phyloP scores from a whole-genome alignment of 495 filamentous ascomycete species.

The Xylaria venustula region DNA sequence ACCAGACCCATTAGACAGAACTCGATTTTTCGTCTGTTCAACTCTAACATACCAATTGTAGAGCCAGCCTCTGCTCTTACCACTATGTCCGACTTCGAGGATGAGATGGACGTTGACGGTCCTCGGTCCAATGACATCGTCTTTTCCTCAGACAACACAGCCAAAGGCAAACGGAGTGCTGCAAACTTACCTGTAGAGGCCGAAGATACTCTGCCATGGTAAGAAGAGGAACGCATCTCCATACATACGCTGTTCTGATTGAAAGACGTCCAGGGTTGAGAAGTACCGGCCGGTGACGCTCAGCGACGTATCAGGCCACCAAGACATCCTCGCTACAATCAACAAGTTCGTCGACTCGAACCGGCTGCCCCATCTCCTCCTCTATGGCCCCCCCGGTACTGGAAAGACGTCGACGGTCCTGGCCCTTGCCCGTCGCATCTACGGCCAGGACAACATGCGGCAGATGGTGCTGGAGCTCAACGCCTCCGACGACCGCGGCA shows the following conservation, averaged over 20 bases:
- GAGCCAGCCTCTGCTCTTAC: background rate
- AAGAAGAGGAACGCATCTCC: slow-evolving; percentile 5
- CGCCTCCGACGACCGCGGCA: slow-evolving; percentile 94
- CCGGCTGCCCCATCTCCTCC: slow-evolving; percentile 90
- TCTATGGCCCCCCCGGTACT: slow-evolving; percentile 96
- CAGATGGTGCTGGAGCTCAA: slow-evolving; percentile 99
- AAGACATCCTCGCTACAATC: slow-evolving; percentile 95
- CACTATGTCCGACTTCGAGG: slow-evolving; percentile 85
- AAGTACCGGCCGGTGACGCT: slow-evolving; percentile 92
- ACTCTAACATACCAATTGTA: background rate
- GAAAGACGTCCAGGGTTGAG: slow-evolving; percentile 70
- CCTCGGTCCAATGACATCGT: slow-evolving; percentile 57
- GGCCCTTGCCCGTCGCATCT: slow-evolving; percentile 84
- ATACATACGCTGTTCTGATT: slow-evolving; percentile 8
- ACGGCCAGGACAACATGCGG: slow-evolving; percentile 86
- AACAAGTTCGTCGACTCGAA: slow-evolving; percentile 95
- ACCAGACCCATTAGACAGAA: too few relatives aligned
- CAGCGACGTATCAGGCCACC: slow-evolving; percentile 92
- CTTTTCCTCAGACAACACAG: slow-evolving; percentile 63
- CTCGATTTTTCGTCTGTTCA: too few relatives aligned
- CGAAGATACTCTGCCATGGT: slow-evolving; percentile 95
- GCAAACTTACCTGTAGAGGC: slow-evolving; percentile 93
- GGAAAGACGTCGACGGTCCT: slow-evolving; percentile 98
- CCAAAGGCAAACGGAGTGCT: slow-evolving; percentile 85
- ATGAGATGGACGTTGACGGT: slow-evolving; percentile 84